These are phyloP conservation scores for Hyaloscypha finlandica DNA, from an alignment of 495 filamentous ascomycete genomes.

Conservation along the genomic window DNA sequence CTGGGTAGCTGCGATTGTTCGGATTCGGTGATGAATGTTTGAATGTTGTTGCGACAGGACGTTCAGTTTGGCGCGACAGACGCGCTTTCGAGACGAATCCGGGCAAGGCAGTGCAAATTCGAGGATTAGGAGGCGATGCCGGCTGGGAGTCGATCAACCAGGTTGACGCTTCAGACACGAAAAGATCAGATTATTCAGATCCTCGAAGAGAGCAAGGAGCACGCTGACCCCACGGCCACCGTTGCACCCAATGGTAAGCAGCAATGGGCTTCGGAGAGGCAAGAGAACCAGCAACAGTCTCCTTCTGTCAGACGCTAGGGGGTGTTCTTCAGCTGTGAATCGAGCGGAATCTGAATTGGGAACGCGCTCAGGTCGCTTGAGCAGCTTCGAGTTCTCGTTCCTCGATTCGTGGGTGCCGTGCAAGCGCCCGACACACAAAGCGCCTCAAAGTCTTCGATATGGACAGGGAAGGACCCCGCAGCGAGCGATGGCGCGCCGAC, in stretches of 20 bases:
- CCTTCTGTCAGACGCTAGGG: background rate
- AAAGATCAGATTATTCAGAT: conserved; percentile 20
- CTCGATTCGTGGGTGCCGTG: conserved; percentile 1
- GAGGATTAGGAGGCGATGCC: conserved; percentile 15
- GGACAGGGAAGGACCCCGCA: conserved; percentile 28
- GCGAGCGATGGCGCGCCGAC: background rate
- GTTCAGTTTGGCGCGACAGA: conserved; percentile 28
- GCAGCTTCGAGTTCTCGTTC: background rate
- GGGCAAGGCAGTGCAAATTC: conserved; percentile 19
- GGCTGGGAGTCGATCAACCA: conserved; percentile 12
- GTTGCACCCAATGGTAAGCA: conserved; percentile 24
- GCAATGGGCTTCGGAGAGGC: conserved; percentile 11
- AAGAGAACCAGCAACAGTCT: conserved; percentile 5
- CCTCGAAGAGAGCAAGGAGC: conserved; percentile 9
- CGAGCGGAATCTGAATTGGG: background rate
- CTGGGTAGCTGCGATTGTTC: background rate
- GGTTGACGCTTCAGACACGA: conserved; percentile 16
- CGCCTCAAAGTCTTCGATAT: conserved; percentile 27
- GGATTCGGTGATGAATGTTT: conserved; percentile 20
- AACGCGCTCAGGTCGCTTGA: conserved; percentile 23
- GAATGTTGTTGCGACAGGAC: conserved; percentile 12
- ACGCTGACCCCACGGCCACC: conserved; percentile 24
- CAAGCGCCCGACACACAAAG: conserved; percentile 26
- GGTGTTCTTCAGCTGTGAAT: background rate
- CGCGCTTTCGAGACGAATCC: conserved; percentile 16